These are phyloP conservation scores for Gaertneriomyces semiglobifer DNA, from an alignment of 192 early-diverging fungal species.

Conservation along the genomic window DNA sequence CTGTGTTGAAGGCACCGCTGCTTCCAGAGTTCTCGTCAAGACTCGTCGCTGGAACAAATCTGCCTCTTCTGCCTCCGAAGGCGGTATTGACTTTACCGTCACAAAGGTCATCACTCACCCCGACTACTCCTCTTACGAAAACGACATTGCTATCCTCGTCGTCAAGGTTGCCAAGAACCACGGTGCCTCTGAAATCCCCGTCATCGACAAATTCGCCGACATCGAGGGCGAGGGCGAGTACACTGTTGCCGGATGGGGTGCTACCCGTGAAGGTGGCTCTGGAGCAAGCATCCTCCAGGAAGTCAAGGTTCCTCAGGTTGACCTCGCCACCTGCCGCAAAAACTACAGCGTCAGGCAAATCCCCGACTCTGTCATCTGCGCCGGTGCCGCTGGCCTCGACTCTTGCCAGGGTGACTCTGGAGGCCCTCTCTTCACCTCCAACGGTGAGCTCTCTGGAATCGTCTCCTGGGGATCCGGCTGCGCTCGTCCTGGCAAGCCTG, in stretches of 20 bases:
- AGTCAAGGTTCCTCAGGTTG: not conserved
- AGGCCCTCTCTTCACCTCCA: not conserved
- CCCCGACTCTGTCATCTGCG: not conserved
- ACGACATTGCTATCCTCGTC: not conserved
- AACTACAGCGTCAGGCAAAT: not conserved
- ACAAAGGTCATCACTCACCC: conserved; percentile 3
- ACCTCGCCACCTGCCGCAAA: not conserved
- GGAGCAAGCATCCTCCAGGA: not conserved
- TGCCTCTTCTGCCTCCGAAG: not conserved
- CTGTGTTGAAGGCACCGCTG: not conserved
- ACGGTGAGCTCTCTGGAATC: not conserved
- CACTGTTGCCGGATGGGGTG: conserved; percentile 3
- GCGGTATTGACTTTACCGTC: not conserved
- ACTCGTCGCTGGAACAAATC: not conserved
- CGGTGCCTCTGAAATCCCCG: not conserved
- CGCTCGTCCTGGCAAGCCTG: conserved; percentile 2
- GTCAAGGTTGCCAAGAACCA: not conserved
- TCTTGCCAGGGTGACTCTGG: conserved; percentile 13
- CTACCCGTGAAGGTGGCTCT: not conserved
- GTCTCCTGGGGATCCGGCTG: not conserved
- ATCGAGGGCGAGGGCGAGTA: not conserved
- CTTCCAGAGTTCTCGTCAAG: not conserved
- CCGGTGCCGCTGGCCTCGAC: not conserved
- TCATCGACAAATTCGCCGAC: not conserved
- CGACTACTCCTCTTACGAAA: not conserved